A percentile compares a stretch with the other conserved stretches of the same genome.
phyloP scores from a whole-genome alignment of 2,329 filamentous ascomycete species.

The Magnaporthales sp. region DNA sequence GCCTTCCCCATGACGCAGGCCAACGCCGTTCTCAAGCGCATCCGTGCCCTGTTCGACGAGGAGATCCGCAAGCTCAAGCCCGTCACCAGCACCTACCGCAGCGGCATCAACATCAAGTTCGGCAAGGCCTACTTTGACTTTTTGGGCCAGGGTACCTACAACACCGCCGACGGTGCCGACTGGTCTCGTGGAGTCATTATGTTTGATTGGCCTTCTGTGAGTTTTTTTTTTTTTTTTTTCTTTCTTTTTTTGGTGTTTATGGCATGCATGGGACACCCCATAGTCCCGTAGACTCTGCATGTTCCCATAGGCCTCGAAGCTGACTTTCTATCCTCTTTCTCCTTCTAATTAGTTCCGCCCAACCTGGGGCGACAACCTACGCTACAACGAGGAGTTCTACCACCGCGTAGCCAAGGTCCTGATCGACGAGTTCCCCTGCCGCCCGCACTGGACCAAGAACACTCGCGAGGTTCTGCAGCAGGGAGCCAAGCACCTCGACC shows the following conservation, averaged over 20 bases:
- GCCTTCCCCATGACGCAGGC: slow-evolving; percentile 40
- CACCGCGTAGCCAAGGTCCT: slow-evolving; percentile 34
- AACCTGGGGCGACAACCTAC: slow-evolving; percentile 31
- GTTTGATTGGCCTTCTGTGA: slow-evolving; percentile 39
- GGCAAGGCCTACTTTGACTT: slow-evolving; percentile 38
- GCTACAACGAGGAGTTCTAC: slow-evolving; percentile 43
- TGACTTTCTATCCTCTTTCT: too few species aligned
- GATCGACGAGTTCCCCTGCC: slow-evolving; percentile 39
- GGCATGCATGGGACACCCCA: too few species aligned
- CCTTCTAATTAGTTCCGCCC: slow-evolving; percentile 26
- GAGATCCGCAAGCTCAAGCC: slow-evolving; percentile 30
- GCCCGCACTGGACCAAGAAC: slow-evolving; percentile 47
- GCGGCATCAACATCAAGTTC: slow-evolving; percentile 36
- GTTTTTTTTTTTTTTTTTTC: neutral
- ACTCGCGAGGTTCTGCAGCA: slow-evolving; percentile 36
- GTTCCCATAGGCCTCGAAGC: too few species aligned
- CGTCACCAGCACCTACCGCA: slow-evolving; percentile 42
- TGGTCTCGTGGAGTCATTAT: slow-evolving; percentile 42
- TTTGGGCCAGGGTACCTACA: slow-evolving; percentile 38
- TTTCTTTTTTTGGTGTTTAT: too few species aligned
- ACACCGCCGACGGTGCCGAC: slow-evolving; percentile 37
- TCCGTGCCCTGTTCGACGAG: slow-evolving; percentile 38
- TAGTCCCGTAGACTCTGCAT: too few species aligned
- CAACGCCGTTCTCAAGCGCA: slow-evolving; percentile 38
- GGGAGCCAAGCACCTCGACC: slow-evolving; percentile 36